Evolutionary conservation across 352 stramenopile genomes (phyloP), one percentile per base, ranked within the genome.

Genomic region (Phytophthora niederhauseri): DNA sequence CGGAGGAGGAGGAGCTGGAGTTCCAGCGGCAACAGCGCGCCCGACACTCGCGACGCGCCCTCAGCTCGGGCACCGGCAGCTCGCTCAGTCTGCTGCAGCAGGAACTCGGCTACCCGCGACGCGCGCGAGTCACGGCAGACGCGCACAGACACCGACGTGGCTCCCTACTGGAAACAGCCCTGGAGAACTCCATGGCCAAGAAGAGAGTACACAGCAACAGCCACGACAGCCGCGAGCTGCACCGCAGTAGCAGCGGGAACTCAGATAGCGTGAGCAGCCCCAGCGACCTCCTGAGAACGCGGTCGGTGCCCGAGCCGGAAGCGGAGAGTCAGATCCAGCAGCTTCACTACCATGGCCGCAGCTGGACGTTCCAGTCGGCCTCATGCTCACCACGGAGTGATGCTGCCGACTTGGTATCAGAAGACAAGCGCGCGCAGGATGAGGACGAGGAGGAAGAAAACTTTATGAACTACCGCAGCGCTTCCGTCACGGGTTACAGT

Each of bases 401-500:
- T 7, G 59, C 38, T 19, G 46, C 60, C 26, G 59, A 46, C 41
- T 17, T 48, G 34, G n/a, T 4, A 8, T 49, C 20, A 2, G 50
- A 72, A 1, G 22, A 57, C 30, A 30, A 34, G 31, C 38, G 63
- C 22, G 68, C 64, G 26, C 66, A 76, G 2, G 70, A 77, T 1
- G 41, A 56, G 15, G 63, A 57, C 3, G 70, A 82, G 6, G 84
- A 91, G 3, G 79, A 86, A 17, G 78, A 91, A 22, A 91, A 93
- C 63, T 93, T 93, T 68, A 79, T 93, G 56, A 82, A 91, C 66
- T 77, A 82, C 46, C 83, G 85, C 24, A 62, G 86, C 19, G 85
- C 82, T 0, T 88, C 78, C 7, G 82, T 93, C 51, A 91, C 85
- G 12, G 85, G 85, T 34, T 93, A 91, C 76, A 90, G 83, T 43